These are phyloP conservation scores for Ophiocordyceps australis DNA, from an alignment of 2,329 filamentous ascomycete species.

Conservation along the genomic window DNA sequence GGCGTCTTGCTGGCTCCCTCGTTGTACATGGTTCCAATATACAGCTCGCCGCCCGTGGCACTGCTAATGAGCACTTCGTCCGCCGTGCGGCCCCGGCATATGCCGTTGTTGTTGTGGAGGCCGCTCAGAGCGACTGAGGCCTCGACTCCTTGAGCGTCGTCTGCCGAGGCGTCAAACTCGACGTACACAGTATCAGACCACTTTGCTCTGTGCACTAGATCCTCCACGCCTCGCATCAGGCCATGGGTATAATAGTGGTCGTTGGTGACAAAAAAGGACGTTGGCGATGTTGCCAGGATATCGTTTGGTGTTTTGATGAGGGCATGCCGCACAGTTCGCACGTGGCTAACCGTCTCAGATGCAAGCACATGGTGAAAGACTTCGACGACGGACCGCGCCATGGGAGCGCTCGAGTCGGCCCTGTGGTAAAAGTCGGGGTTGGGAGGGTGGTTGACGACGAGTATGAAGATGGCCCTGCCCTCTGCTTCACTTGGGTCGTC, in stretches of 20 bases:
- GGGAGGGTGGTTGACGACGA: slow-evolving; percentile 40
- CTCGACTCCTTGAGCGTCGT: slow-evolving; percentile 14
- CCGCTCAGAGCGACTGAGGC: slow-evolving; percentile 22
- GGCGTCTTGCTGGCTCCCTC: slow-evolving; percentile 2
- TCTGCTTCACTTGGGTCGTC: slow-evolving; percentile 19
- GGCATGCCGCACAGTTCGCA: slow-evolving; percentile 33
- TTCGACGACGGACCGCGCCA: slow-evolving; percentile 34
- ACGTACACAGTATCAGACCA: slow-evolving; percentile 33
- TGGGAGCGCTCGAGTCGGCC: slow-evolving; percentile 9
- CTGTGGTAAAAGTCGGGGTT: slow-evolving; percentile 19
- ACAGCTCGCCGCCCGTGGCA: slow-evolving; percentile 25
- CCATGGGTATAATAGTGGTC: slow-evolving; percentile 37
- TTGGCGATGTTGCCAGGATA: slow-evolving; percentile 25
- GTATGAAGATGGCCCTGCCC: slow-evolving; percentile 33
- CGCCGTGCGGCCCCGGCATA: slow-evolving; percentile 25
- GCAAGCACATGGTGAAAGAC: slow-evolving; percentile 34
- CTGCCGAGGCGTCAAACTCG: slow-evolving; percentile 11
- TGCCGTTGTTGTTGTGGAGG: slow-evolving; percentile 36
- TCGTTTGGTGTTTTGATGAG: slow-evolving; percentile 41
- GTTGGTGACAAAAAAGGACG: slow-evolving; percentile 38
- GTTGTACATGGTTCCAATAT: slow-evolving; percentile 8
- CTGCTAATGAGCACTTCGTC: slow-evolving; percentile 24
- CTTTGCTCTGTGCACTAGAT: slow-evolving; percentile 16
- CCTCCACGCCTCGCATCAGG: slow-evolving; percentile 25
- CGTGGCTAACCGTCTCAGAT: slow-evolving; percentile 18